These are phyloP conservation scores for Dictyostelium intermedium DNA, from an alignment of 78 protist genomes.

Conservation along the genomic window DNA sequence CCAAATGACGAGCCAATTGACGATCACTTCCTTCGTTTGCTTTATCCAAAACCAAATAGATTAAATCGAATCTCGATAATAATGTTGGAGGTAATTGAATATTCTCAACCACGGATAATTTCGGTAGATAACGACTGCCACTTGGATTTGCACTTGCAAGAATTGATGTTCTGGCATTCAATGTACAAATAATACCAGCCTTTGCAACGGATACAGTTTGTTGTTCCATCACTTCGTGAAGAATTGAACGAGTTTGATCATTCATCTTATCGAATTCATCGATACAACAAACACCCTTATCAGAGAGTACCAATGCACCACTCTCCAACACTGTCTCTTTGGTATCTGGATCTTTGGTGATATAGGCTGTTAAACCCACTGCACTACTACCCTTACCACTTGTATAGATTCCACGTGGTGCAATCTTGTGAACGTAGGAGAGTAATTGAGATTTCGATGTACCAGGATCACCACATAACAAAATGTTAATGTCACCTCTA, in stretches of 20 bases:
- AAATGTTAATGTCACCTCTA: slow-evolving; percentile 97
- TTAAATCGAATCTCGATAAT: slow-evolving; percentile 89
- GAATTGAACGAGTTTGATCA: slow-evolving; percentile 96
- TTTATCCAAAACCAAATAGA: slow-evolving; percentile 91
- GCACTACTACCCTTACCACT: slow-evolving; percentile 98
- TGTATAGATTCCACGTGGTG: slow-evolving; percentile 99
- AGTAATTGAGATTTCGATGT: slow-evolving; percentile 98
- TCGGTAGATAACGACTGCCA: slow-evolving; percentile 92
- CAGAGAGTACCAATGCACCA: slow-evolving; percentile 96
- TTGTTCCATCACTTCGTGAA: slow-evolving; percentile 99
- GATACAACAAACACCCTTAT: slow-evolving; percentile 99
- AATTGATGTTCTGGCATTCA: slow-evolving; percentile 98
- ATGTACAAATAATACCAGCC: slow-evolving; percentile 99
- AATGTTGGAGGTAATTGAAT: slow-evolving; percentile 97
- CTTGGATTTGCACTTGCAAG: slow-evolving; percentile 99
- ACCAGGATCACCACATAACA: slow-evolving; percentile 99
- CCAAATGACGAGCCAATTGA: slow-evolving; percentile 94
- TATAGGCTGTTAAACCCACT: slow-evolving; percentile 99
- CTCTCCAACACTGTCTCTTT: slow-evolving; percentile 96
- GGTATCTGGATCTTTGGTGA: slow-evolving; percentile 97
- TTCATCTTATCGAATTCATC: slow-evolving; percentile 99
- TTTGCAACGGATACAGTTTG: slow-evolving; percentile 99
- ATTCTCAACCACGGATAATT: slow-evolving; percentile 96
- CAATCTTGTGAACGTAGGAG: slow-evolving; percentile 95
- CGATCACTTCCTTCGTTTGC: slow-evolving; percentile 92